Percentiles rank a stretch among this genome's conserved stretches.
Evolutionary conservation across 192 early-diverging fungal genomes (phyloP).

Genomic region (Coemansia sp.): DNA sequence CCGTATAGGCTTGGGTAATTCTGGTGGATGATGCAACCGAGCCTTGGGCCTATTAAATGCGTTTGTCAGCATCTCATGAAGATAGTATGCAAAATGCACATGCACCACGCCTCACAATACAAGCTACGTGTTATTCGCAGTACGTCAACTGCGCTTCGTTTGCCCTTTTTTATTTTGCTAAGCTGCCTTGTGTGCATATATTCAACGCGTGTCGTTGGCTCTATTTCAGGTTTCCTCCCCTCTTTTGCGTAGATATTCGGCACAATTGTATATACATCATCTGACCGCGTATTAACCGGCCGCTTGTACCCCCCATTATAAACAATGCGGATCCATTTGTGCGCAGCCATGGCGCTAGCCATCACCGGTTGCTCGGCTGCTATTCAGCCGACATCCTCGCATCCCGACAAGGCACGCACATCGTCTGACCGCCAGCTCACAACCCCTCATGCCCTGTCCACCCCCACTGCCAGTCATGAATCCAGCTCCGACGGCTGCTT

Average conservation of each 20-base stretch:
- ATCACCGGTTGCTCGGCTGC: background rate
- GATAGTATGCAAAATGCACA: background rate
- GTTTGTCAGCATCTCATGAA: too few species aligned
- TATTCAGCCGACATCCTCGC: background rate
- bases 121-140: background rate
- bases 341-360: background rate
- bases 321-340: background rate
- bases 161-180: too few species aligned
- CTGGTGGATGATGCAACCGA: too few species aligned
- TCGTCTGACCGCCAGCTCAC: background rate
- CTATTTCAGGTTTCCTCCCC: background rate
- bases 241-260: background rate
- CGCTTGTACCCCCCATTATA: too few species aligned
- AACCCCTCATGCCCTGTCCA: background rate
- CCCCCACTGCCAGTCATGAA: background rate
- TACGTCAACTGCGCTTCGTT: background rate
- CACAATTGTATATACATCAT: background rate
- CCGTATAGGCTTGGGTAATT: too few species aligned
- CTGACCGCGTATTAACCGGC: background rate
- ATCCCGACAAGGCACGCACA: background rate
- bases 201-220: too few species aligned
- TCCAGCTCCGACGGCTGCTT: conserved; percentile 11
- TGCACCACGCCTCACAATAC: background rate
- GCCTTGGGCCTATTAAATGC: background rate
- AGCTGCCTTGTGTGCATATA: too few species aligned